Base-by-base conservation (phyloP, 371 early-diverging fungal genomes). In the Syncephalastrum monosporum region DNA sequence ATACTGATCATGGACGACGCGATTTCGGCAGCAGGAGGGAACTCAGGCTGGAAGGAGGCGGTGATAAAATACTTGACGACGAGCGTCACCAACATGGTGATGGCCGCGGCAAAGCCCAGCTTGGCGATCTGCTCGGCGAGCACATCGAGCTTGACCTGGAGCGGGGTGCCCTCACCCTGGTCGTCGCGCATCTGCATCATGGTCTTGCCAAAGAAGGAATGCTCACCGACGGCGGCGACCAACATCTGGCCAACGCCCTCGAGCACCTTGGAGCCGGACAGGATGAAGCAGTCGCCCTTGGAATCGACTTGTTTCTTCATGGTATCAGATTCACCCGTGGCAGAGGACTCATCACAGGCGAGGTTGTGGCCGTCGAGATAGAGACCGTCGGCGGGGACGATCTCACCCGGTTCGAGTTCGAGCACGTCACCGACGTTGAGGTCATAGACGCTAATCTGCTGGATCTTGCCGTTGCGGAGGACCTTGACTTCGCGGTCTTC, bases 81-180 rank as follows among this genome's bases (percentile, higher is more conserved):
- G 51, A 95, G 77, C 14, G 86, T 82, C 24, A 94, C 57, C 55
- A 98, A 74, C 84, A 97, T 88, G 49, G 85, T 56, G 15, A 91
- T 47, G 5, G 94, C 92, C 45, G 89, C 86, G 33, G 84, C 78
- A 65, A 91, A 81, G 47, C 96, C 98, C 55, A 92, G 81, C 69
- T 93, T 94, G 55, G 96, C 96, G 60, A 98, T 98, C 54, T 87
- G 79, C 63, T 95, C 94, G 17, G 97, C 95, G 5, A 98, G 73
- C 8, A 64, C 64, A 48, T 88, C 91, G 17, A 98, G 80, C 72
- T 96, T 96, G 54, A 73, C 66, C 78, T 98, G 96, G 42, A 98
- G 85, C 17, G 98, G 97, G 19, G 98, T 98, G 15, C 83, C 87
- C 65, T 94, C 93, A 10, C 82, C 67, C 49, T 85, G 81, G 4